These are phyloP conservation scores for Ganoderma resinaceum DNA, from an alignment of 1,284 basidiomycete species.

Conservation along the genomic window DNA sequence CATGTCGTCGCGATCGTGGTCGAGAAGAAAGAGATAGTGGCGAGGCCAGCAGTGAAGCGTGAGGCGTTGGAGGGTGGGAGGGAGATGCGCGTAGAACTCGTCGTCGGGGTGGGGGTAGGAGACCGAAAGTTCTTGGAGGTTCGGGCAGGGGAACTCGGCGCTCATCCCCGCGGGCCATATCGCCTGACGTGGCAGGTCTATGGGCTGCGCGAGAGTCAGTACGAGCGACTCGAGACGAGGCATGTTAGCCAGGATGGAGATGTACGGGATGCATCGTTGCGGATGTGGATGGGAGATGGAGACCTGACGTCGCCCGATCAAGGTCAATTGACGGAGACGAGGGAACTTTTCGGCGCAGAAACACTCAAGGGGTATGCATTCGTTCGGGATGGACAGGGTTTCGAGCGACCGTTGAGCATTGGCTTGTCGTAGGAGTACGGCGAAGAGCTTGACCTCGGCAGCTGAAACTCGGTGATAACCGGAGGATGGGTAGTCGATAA, in stretches of 20 bases:
- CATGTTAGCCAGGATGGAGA: neutral
- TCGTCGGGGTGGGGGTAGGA: conserved; percentile 14
- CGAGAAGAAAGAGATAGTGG: conserved; percentile 3
- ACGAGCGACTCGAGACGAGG: neutral
- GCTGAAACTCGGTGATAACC: neutral
- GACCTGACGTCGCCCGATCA: neutral
- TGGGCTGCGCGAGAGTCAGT: neutral
- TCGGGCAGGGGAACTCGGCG: neutral
- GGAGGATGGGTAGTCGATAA: neutral
- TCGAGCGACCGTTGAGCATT: neutral
- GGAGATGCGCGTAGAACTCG: conserved; percentile 6
- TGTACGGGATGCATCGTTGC: neutral
- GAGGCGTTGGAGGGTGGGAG: neutral
- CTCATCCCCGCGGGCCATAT: neutral
- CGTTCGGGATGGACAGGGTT: neutral
- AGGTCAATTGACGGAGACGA: neutral
- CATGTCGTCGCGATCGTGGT: neutral
- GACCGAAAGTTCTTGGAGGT: neutral
- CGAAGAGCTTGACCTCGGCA: neutral
- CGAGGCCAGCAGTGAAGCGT: conserved; percentile 9
- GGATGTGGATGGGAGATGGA: neutral
- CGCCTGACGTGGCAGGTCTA: neutral
- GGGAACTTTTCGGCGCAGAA: neutral
- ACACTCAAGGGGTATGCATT: neutral
- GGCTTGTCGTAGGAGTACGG: neutral